Base-by-base conservation (phyloP, 345 rosid genomes). In the Salix dunnii region DNA sequence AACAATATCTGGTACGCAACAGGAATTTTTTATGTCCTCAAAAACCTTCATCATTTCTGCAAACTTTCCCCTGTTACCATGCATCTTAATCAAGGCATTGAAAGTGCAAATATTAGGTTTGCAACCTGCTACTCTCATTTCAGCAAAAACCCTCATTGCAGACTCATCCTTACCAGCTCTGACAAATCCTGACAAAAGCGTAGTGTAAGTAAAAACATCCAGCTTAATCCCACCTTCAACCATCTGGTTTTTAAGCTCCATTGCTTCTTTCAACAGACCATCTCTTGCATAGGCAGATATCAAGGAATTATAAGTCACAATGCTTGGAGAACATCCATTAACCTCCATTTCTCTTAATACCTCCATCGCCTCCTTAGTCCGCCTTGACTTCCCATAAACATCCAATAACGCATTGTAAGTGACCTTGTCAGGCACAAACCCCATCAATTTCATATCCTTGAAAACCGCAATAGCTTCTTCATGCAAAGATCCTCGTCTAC, bases 151-250 rank as follows among this genome's bases (percentile, higher is more conserved):
- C 84, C 76, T 88, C 88, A 87, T 82, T 16, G 97, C 98, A 60
- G 86, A 83, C 77, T 91, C 96, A 64, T 90, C 96, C 84, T 91
- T 93, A 66, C 99, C 98, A 3, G 93, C 85, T 80, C 87, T 96
- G 85, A 89, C 94, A 81, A 89, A 91, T 13, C 98, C 99, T 0
- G 99, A 96, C 30, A 93, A 82, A 18, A 96, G 94, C 16, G 99
- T 90, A 5, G 98, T 96, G 84, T 90, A 96, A n/a, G 99, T 96
- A 80, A 90, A 91, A 77, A 96, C 98, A 83, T 96, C 97, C 36
- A 94, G 99, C 72, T 83, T 86, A 68, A 89, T 85, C 76, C 94
- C 94, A 28, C 86, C 87, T n/a, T 74, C 85, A 18, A 82, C 74
- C 98, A 96, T 91, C 85, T 85, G 93, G 63, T 72, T 77, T 77